Evolutionary conservation across 306 rosid species (phyloP).

Genomic region (Pterocarpus santalinus): DNA sequence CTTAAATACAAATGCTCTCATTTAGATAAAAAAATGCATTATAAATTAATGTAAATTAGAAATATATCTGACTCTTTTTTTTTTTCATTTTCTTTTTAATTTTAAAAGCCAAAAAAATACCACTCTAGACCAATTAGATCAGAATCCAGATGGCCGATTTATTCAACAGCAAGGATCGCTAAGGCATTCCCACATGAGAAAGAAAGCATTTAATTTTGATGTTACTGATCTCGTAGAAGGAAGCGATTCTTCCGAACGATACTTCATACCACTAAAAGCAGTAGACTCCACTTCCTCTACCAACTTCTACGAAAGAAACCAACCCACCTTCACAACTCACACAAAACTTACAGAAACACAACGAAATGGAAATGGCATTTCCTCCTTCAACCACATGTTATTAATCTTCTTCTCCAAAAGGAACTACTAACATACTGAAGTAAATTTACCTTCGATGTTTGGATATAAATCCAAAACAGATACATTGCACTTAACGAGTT

Average conservation of each 20-base stretch:
- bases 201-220: not conserved
- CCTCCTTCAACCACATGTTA: not conserved
- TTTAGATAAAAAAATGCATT: no score
- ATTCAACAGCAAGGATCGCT: not conserved
- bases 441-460: constrained; percentile 14
- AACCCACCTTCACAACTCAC: not conserved
- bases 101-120: not conserved
- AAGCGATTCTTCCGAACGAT: no score
- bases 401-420: not conserved
- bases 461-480: constrained; percentile 7
- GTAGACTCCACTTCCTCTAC: not conserved
- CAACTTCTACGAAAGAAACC: not conserved
- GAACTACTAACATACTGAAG: not conserved
- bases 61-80: no score
- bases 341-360: no score
- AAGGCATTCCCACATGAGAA: not conserved
- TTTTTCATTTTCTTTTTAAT: no score
- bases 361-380: not conserved
- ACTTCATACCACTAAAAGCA: not conserved
- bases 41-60: no score
- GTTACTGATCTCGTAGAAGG: not conserved
- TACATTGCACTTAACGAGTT: not conserved
- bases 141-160: not conserved
- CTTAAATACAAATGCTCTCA: no score
- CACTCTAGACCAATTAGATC: not conserved